Conservation (phyloP, 257 asterid species). For the Knoxia roxburghii region DNA sequence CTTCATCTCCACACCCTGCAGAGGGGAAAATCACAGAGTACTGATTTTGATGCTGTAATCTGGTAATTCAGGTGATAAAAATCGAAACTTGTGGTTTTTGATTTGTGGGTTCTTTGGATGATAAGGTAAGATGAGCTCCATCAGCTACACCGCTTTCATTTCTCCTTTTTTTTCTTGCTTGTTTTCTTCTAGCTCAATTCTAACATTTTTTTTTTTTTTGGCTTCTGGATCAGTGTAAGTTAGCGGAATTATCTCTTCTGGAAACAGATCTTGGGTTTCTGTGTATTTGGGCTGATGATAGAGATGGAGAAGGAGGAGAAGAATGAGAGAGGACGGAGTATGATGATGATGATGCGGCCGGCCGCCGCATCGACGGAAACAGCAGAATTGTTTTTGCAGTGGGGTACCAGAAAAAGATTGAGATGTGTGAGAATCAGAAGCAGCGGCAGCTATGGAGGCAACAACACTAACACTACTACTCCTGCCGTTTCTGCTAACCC, state of each 20-base stretch:
- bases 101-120: background rate
- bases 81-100: background rate
- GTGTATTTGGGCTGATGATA: background rate
- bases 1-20: background rate
- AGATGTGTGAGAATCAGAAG: slow-evolving; percentile 44
- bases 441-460: background rate
- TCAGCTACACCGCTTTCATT: background rate
- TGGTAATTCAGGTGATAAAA: background rate
- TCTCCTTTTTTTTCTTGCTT: background rate
- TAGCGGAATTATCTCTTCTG: slow-evolving; percentile 2
- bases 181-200: background rate
- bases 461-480: background rate
- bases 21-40: background rate
- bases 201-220: background rate
- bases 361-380: slow-evolving; percentile 20
- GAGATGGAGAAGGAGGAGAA: slow-evolving; percentile 31
- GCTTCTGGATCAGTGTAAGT: slow-evolving; percentile 8
- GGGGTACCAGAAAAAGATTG: slow-evolving; percentile 48
- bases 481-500: slow-evolving; percentile 7
- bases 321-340: slow-evolving; percentile 8
- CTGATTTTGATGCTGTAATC: slow-evolving; percentile 1
- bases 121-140: slow-evolving; percentile 6
- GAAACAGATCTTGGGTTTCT: slow-evolving; percentile 18
- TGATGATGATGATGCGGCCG: slow-evolving; percentile 12
- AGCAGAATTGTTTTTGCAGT: slow-evolving; percentile 36